Evolutionary conservation across 495 filamentous ascomycete species (phyloP).

Genomic region (Chaetomium fimeti): DNA sequence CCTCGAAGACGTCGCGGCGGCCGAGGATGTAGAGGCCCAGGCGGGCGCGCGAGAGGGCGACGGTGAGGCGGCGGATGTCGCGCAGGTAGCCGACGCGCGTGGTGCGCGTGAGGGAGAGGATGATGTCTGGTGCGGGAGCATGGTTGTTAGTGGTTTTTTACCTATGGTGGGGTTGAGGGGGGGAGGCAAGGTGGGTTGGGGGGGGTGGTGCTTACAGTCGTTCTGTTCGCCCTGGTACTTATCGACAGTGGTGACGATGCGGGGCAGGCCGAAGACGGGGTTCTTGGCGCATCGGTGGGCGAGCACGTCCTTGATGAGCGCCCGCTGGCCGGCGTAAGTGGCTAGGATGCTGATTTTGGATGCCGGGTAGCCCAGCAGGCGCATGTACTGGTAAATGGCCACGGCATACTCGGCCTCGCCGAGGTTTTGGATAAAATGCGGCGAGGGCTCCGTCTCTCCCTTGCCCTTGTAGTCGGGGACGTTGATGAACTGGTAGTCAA

Average conservation of each 20-base stretch:
- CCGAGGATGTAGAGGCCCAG: constrained; percentile 93
- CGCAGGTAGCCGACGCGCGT: constrained; percentile 89
- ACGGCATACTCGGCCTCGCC: constrained; percentile 97
- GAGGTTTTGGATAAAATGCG: constrained; percentile 95
- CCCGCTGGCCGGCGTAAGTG: constrained; percentile 92
- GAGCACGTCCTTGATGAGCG: constrained; percentile 86
- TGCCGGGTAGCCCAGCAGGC: constrained; percentile 91
- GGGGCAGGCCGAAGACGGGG: constrained; percentile 83
- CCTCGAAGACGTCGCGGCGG: constrained; percentile 82
- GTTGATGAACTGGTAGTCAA: constrained; percentile 96
- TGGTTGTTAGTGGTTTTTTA: background rate
- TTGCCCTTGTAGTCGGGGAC: constrained; percentile 89
- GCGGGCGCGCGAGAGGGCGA: constrained; percentile 91
- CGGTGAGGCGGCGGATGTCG: constrained; percentile 89
- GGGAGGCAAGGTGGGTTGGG: background rate
- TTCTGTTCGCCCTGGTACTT: constrained; percentile 99
- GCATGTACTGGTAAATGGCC: constrained; percentile 96
- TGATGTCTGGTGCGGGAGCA: constrained; percentile 63
- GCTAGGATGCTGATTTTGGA: constrained; percentile 85
- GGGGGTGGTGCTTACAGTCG: constrained; percentile 67
- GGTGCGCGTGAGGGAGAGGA: constrained; percentile 87
- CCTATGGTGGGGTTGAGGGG: too few species aligned
- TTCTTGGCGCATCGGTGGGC: constrained; percentile 80
- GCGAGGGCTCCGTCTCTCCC: constrained; percentile 87
- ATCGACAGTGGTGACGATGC: constrained; percentile 90